Evolutionary conservation across 2,329 filamentous ascomycete genomes (phyloP), one percentile per base, ranked within the genome.

Genomic region (Penicillium italicum): DNA sequence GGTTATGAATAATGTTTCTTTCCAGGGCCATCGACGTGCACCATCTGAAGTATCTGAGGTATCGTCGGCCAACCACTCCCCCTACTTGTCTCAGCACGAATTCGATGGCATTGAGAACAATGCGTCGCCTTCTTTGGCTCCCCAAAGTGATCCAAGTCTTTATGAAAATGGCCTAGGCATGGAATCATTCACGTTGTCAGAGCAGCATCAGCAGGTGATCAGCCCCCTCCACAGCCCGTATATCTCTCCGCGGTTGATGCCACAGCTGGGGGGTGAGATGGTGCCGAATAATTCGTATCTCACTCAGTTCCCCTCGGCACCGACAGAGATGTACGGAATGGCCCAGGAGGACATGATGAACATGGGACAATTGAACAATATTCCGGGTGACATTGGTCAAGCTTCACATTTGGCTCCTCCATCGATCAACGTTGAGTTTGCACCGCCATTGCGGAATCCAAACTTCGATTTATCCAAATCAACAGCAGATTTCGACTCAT

Each of bases 11-110:
- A 81, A 82, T 63, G 75, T 77, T 36, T 76, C 79, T 57, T 97
- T 96, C 68, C 87, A 90, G 62, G 80, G 84, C n/a, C 93, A 97
- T 70, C 84, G 91, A 64, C 85, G 92, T 67, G 86, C 85, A 36
- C 89, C 90, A 1, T 97, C 92, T n/a, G 93, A 97, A 65, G 91
- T 88, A 67, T 96, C 91, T 3, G 93, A 97, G 63, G 87, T 96
- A 6, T 96, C 84, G 2, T 96, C 91, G 18, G 89, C 87, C 16
- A 86, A 89, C 22, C 89, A 87, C 24, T 97, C 93, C 18, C 93
- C 93, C 4, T 91, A 90, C 68, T 76, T 96, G 55, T 83, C 82
- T 28, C 88, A 88, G 63, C 82, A 88, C 57, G 92, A 97, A 66
- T 84, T 96, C 67, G 91, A 96, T 20, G 75, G 79, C n/a, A 79